Base-by-base conservation (phyloP, 2,329 filamentous ascomycete genomes). In the Domatiomyces catenatus region DNA sequence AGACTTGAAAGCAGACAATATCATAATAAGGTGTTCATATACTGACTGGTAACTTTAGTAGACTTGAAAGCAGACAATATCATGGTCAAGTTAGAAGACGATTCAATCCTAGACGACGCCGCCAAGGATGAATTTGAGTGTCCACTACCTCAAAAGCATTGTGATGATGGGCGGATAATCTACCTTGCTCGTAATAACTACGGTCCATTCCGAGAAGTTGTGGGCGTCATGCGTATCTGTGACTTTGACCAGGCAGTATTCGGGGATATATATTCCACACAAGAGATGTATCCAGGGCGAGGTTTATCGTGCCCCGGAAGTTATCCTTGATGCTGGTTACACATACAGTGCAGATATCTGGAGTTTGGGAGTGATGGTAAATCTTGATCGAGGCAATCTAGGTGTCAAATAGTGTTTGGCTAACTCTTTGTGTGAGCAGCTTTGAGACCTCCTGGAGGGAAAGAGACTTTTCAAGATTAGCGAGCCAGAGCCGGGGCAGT, bases 321-420 rank as follows among this genome's bases (percentile, higher is more conserved):
- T 64, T 10, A 57, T 63, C 8, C 48, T 64, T 28, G 48, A 58
- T n/a, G 61, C 63, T 59, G 45, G 39, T 2, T 64, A 61, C 62
- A 55, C 54, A 44, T 56, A 57, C 19, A 58, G 53, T 28, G 59
- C 61, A 32, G 59, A 64, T 50, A 60, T 64, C 10, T 64, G 63
- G 62, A 63, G 59, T 49, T 50, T 63, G 22, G 63, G 50, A 17
- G 50, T 56, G 48, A 52, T 63, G 52, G 61, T 64, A 47, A 50
- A 58, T 20, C 10, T 26, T 3, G 22, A 3, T 24, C 6, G 22
- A 3, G 3, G 6, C n/a, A n/a, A 8, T 5, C 28, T 36, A 12
- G 8, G 28, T 10, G 8, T 12, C 4, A 36, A 2, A 10, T 36
- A 8, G 28, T 36, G 8, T 36, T 36, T 36, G 3, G 28, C 28